Evolutionary conservation across 306 rosid species (phyloP).

Genomic region (Gleditsia sinensis): DNA sequence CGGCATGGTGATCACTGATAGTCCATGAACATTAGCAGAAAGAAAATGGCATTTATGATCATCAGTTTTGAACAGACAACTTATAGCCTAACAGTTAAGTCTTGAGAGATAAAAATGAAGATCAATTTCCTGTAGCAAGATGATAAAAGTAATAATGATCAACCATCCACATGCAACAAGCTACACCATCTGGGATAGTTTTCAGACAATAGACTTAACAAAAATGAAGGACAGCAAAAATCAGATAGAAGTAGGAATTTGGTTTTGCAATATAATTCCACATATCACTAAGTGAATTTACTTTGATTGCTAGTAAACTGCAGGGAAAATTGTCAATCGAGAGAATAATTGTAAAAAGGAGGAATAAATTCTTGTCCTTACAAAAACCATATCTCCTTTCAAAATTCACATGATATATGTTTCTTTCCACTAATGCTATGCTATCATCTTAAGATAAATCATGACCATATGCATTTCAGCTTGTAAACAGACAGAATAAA

Average conservation of each 20-base stretch:
- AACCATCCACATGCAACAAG: constrained; percentile 17
- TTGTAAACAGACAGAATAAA: constrained; percentile 9
- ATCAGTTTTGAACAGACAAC: constrained; percentile 1
- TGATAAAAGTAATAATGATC: background rate
- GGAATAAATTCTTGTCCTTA: background rate
- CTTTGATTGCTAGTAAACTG: background rate
- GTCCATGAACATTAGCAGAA: background rate
- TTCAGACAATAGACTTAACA: background rate
- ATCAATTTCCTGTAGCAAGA: constrained; percentile 18
- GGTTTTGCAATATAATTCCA: background rate
- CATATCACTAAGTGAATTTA: background rate
- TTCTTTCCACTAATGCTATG: background rate
- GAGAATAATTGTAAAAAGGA: background rate
- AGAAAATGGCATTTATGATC: background rate
- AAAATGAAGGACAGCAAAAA: background rate
- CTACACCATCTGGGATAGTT: constrained; percentile 13
- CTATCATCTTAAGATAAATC: background rate
- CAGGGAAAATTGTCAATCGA: background rate
- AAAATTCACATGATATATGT: background rate
- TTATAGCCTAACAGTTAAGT: constrained; percentile 1
- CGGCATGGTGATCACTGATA: constrained; percentile 6
- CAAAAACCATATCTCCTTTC: constrained; percentile 2
- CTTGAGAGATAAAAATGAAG: background rate
- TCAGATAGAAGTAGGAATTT: constrained; percentile 15
- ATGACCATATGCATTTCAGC: background rate